Evolutionary conservation across 345 rosid genomes (phyloP).

Genomic region (Salix purpurea): DNA sequence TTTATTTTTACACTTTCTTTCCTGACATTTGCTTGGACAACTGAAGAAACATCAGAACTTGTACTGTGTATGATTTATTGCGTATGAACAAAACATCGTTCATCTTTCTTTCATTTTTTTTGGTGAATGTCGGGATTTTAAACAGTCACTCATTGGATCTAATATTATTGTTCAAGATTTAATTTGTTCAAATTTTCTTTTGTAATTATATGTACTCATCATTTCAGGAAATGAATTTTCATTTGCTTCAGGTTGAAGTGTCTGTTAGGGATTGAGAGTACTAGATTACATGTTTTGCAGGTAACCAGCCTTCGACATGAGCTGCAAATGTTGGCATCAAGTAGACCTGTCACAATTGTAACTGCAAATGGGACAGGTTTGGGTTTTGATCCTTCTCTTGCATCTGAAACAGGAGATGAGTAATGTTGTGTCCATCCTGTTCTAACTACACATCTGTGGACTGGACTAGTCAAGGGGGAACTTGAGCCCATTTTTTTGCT

Average conservation of each 20-base stretch:
- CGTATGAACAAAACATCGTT: not conserved
- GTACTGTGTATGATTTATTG: not conserved
- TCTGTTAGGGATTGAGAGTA: slow-evolving; percentile 8
- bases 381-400: slow-evolving; percentile 10
- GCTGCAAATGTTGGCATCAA: slow-evolving; percentile 54
- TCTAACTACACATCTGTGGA: not conserved
- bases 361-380: slow-evolving; percentile 69
- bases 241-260: not conserved
- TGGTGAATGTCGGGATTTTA: not conserved
- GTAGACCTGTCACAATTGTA: slow-evolving; percentile 62
- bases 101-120: not conserved
- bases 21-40: not conserved
- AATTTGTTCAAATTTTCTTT: not conserved
- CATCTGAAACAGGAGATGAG: not conserved
- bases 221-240: not conserved
- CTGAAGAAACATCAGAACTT: not conserved
- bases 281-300: slow-evolving; percentile 32
- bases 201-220: not conserved
- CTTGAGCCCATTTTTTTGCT: not conserved
- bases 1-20: not conserved
- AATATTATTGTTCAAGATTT: not conserved
- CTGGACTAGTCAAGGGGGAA: not conserved
- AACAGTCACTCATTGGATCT: not conserved
- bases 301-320: slow-evolving; percentile 70
- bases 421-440: not conserved